phyloP scores from a whole-genome alignment of 768 basidiomycete species.

The Suillus subluteus region DNA sequence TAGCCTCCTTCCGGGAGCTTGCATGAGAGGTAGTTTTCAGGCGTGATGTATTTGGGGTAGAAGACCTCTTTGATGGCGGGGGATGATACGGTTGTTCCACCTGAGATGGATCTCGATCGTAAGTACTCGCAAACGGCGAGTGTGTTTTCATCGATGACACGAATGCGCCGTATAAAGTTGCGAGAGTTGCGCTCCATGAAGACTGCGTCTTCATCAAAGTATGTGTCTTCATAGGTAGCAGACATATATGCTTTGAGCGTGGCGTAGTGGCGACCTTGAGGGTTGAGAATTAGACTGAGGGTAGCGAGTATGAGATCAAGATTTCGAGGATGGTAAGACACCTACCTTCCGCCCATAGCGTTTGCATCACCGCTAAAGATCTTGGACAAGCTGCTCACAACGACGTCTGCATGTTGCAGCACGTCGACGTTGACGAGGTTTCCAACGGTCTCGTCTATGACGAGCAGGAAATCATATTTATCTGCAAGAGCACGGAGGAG shows the following conservation, averaged over 20 bases:
- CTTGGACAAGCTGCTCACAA: slow-evolving; percentile 91
- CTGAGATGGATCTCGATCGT: slow-evolving; percentile 54
- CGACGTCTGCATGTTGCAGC: slow-evolving; percentile 82
- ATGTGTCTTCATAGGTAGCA: slow-evolving; percentile 76
- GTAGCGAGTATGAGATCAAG: slow-evolving; percentile 4
- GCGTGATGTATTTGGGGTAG: slow-evolving; percentile 85
- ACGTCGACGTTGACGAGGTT: slow-evolving; percentile 95
- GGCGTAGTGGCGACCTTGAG: slow-evolving; percentile 68
- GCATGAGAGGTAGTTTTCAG: slow-evolving; percentile 71
- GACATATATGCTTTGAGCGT: slow-evolving; percentile 63
- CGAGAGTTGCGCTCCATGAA: slow-evolving; percentile 99
- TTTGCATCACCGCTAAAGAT: slow-evolving; percentile 94
- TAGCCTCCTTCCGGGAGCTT: slow-evolving; percentile 63
- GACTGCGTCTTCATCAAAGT: slow-evolving; percentile 90
- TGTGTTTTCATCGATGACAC: slow-evolving; percentile 79
- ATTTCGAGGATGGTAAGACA: slow-evolving; percentile 15
- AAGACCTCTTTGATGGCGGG: slow-evolving; percentile 79
- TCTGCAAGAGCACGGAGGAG: slow-evolving; percentile 81
- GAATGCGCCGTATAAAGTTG: slow-evolving; percentile 79
- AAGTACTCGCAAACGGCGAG: slow-evolving; percentile 84
- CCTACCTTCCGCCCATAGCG: slow-evolving; percentile 96
- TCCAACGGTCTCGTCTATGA: slow-evolving; percentile 94
- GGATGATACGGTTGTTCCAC: slow-evolving; percentile 28
- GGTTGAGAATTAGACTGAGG: slow-evolving; percentile 84
- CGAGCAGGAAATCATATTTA: slow-evolving; percentile 83